Evolutionary conservation across 129 eudicot species (phyloP), one percentile per base, ranked within the genome.

Genomic region (Gnaphalium uliginosum): DNA sequence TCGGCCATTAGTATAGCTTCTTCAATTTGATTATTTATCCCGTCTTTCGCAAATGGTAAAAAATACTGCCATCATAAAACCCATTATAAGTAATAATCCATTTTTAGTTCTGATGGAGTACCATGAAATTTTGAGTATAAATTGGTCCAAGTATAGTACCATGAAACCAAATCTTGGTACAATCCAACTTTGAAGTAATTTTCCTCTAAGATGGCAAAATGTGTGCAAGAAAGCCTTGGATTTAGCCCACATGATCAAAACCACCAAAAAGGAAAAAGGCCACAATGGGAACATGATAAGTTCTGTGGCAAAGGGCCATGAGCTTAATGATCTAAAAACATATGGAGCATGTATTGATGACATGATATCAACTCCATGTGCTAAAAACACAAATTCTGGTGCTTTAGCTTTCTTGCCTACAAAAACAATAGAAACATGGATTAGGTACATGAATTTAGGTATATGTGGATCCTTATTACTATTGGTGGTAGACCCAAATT

Each of bases 311-410:
- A 81, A 91, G 62, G 97, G 97, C 46, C 48, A 74, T 75, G 97
- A 86, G 83, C 80, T 88, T 78, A 84, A 83, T 74, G 97, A 84
- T 60, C 91, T 85, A 78, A 86, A 82, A 27, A 88, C 54, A 60
- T 86, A 86, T 50, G 90, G 92, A 72, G 27, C 80, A 67, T 86
- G 97, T 87, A 91, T 29, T 51, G 90, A 66, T 39, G 97, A 84
- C 77, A 83, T 85, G 37, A 88, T 61, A 68, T 91, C 97, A 21
- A 91, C 95, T 1, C 66, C 88, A 57, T 91, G 97, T 70, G 88
- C 97, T n/a, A 91, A 89, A 72, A 91, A 91, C 85, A 91, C 97
- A 76, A 91, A 91, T 10, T 91, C 92, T 4, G 97, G 94, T 74
- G 81, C 91, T 76, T 82, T 91, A 46, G 83, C 85, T 66, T 77